Conservation (phyloP, 208 protist genomes). For the Blastocrithidia nonstop region DNA sequence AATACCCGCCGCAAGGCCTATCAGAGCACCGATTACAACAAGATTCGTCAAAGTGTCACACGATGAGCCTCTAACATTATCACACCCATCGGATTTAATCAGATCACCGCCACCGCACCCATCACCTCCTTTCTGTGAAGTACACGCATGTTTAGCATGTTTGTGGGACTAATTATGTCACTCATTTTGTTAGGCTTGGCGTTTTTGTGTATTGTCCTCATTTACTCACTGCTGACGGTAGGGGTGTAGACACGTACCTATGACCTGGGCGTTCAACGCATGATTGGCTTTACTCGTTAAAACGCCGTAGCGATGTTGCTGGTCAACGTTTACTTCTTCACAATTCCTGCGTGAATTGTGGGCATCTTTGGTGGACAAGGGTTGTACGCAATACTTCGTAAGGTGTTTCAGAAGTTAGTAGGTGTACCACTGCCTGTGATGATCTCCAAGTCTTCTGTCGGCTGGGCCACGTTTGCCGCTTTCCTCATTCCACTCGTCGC, state of each 20-base stretch:
- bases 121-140: conserved; percentile 30
- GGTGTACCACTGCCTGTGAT: conserved; percentile 15
- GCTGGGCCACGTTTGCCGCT: conserved; percentile 59
- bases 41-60: conserved; percentile 25
- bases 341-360: conserved; percentile 63
- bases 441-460: conserved; percentile 21
- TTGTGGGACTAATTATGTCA: conserved; percentile 84
- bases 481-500: conserved; percentile 74
- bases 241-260: conserved; percentile 88
- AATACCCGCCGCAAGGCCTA: too few relatives aligned
- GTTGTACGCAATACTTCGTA: conserved; percentile 17
- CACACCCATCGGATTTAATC: conserved; percentile 43
- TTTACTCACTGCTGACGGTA: conserved; percentile 90
- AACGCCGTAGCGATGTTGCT: conserved; percentile 41
- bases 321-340: conserved; percentile 44
- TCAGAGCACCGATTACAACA: conserved; percentile 33
- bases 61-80: conserved; percentile 28
- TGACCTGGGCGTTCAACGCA: conserved; percentile 88
- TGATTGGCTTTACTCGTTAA: conserved; percentile 68
- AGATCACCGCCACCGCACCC: conserved; percentile 22
- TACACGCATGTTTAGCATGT: conserved; percentile 64
- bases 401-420: conserved; percentile 22
- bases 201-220: conserved; percentile 81
- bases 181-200: conserved; percentile 77
- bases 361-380: conserved; percentile 55